These are phyloP conservation scores for Zhuliangozyma blackwelliae DNA, from an alignment of 1,139 yeast species.

Conservation along the genomic window DNA sequence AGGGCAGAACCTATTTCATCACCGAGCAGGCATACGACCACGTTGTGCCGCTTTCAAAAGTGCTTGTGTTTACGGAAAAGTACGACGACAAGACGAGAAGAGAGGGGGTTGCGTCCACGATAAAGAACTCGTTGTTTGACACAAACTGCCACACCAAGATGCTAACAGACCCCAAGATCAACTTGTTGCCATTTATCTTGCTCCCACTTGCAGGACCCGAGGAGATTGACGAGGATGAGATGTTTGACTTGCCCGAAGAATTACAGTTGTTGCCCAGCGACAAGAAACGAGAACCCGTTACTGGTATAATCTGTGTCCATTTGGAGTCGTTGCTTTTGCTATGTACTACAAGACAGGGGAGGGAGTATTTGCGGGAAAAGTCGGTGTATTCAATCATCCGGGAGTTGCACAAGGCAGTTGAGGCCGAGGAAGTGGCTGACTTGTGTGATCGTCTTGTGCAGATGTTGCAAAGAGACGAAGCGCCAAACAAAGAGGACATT, in stretches of 20 bases:
- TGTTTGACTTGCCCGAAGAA: constrained; percentile 85
- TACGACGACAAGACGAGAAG: constrained; percentile 76
- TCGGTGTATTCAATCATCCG: constrained; percentile 81
- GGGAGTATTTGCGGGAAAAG: constrained; percentile 73
- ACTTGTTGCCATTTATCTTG: constrained; percentile 74
- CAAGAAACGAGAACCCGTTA: constrained; percentile 70
- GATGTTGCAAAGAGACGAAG: constrained; percentile 89
- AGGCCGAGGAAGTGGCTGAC: constrained; percentile 63
- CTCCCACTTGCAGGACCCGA: constrained; percentile 85
- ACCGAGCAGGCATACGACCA: constrained; percentile 67
- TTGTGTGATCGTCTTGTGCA: constrained; percentile 75
- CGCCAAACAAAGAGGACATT: constrained; percentile 28
- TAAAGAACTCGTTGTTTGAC: constrained; percentile 86
- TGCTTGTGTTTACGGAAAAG: constrained; percentile 79
- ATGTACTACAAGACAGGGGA: constrained; percentile 66
- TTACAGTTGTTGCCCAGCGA: constrained; percentile 76
- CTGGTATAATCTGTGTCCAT: constrained; percentile 63
- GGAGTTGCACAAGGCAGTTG: constrained; percentile 71
- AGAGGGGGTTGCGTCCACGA: constrained; percentile 90
- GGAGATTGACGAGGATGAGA: constrained; percentile 75
- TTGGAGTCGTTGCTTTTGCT: constrained; percentile 73
- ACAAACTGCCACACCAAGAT: constrained; percentile 60
- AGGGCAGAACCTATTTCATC: constrained; percentile 75
- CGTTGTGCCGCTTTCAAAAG: constrained; percentile 76
- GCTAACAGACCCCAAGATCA: constrained; percentile 58